Conservation (phyloP, 768 basidiomycete genomes). For the Neoboletus subvelutipes region DNA sequence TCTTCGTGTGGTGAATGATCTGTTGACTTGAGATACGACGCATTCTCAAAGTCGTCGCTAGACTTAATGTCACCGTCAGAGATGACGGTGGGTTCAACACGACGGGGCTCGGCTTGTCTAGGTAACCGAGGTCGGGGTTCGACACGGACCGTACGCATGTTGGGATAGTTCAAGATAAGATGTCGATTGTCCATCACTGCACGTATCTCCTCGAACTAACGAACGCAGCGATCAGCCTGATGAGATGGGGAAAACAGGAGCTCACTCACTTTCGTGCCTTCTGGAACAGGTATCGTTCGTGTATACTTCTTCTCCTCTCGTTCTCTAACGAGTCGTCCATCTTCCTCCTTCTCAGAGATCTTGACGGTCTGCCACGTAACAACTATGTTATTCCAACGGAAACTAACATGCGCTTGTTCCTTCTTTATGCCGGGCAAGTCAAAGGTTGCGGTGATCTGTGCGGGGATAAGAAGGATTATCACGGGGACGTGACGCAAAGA, state of each 20-base stretch:
- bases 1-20: conserved; percentile 26
- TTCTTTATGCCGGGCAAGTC: conserved; percentile 69
- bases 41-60: conserved; percentile 29
- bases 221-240: not conserved
- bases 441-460: conserved; percentile 63
- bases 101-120: conserved; percentile 31
- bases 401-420: conserved; percentile 75
- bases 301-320: conserved; percentile 61
- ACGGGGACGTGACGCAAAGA: conserved; percentile 13
- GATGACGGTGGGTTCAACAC: conserved; percentile 34
- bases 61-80: conserved; percentile 30
- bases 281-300: conserved; percentile 68
- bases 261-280: conserved; percentile 62
- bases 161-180: conserved; percentile 65
- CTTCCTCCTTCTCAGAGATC: conserved; percentile 60
- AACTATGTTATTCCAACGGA: conserved; percentile 57
- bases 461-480: conserved; percentile 24
- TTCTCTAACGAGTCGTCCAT: conserved; percentile 60
- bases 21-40: conserved; percentile 25
- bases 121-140: conserved; percentile 28
- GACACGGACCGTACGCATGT: conserved; percentile 37
- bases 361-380: conserved; percentile 66
- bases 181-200: conserved; percentile 62
- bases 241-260: not conserved
- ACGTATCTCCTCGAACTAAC: conserved; percentile 71